Base-by-base conservation (phyloP, 352 stramenopile species). In the Phytophthora hibernalis region DNA sequence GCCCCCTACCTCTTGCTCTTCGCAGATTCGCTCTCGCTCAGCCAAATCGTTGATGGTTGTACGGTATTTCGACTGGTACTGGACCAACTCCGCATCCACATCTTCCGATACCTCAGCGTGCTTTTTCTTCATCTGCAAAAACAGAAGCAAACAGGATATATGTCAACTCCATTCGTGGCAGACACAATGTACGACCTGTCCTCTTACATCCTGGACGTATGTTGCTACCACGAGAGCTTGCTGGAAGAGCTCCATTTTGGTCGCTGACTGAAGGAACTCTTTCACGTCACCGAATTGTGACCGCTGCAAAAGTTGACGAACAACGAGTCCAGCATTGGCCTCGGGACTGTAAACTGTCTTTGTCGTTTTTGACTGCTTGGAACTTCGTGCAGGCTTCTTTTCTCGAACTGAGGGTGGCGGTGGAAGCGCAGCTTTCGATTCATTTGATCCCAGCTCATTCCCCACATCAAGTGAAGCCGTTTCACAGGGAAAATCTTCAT, bases 291-390 rank as follows among this genome's bases (percentile, higher is more conserved):
- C 70, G 56, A 77, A 82, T 42, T 83, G 59, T 5, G 70, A 74
- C 5, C 72, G 56, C 26, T 89, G 80, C 26, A 89, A 56, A 49
- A 91, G 56, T 62, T 91, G 74, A 8, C 77, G 74, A 16, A 89
- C 65, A 7, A 85, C 44, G 18, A 91, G 68, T 47, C 56, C 56
- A 13, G 73, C 54, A 38, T 80, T 83, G n/a, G 48, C 30, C 22
- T 70, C 56, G 13, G 57, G 20, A 18, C 7, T 53, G 42, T 48
- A 52, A 22, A 18, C 21, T 22, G 35, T 13, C 9, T 53, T 63
- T 9, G 28, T 18, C 24, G 43, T n/a, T n/a, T 54, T 31, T 7
- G 37, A 10, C 44, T 50, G 61, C 33, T 72, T 75, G 1, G 42
- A 26, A 3, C 21, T 42, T 11, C 24, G 30, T 8, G 13, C 5